These are phyloP conservation scores for Manihot esculenta DNA, from an alignment of 441 rosid species.

Conservation along the genomic window DNA sequence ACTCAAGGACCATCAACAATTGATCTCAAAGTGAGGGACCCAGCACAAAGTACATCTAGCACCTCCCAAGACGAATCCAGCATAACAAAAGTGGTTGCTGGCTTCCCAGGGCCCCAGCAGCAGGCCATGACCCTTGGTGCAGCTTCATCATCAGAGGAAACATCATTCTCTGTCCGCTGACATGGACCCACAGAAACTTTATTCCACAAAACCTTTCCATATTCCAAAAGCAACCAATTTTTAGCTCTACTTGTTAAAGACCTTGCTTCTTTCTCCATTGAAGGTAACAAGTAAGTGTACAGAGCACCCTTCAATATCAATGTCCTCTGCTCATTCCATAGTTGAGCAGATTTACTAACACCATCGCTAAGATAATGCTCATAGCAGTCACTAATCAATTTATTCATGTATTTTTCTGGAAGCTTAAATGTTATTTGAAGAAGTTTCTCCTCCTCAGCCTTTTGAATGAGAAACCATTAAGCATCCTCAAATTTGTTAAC, in stretches of 20 bases:
- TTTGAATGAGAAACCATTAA: slow-evolving; percentile 97
- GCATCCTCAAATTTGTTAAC: slow-evolving; percentile 84
- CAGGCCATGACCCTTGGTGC: slow-evolving; percentile 98
- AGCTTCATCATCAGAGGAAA: slow-evolving; percentile 84
- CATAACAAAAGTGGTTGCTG: slow-evolving; percentile 95
- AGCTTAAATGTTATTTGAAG: slow-evolving; percentile 83
- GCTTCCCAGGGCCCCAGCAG: slow-evolving; percentile 99
- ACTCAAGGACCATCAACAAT: neutral
- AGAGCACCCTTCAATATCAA: slow-evolving; percentile 82
- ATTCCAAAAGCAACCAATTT: slow-evolving; percentile 72
- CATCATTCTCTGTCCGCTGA: slow-evolving; percentile 77
- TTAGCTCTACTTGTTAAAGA: slow-evolving; percentile 76
- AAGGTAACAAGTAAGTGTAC: slow-evolving; percentile 66
- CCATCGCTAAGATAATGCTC: slow-evolving; percentile 75
- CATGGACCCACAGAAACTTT: slow-evolving; percentile 91
- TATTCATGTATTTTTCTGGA: slow-evolving; percentile 51
- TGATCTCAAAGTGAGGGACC: slow-evolving; percentile 72
- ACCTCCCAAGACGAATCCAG: slow-evolving; percentile 95
- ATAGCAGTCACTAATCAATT: slow-evolving; percentile 53
- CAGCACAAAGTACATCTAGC: slow-evolving; percentile 86
- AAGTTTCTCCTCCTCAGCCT: slow-evolving; percentile 98
- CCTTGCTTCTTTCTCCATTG: slow-evolving; percentile 98
- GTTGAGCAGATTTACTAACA: slow-evolving; percentile 92
- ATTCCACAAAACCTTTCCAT: slow-evolving; percentile 82
- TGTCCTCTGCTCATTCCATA: slow-evolving; percentile 95